These are phyloP conservation scores for Gonium pectorale DNA, from an alignment of 139 green algal species.

Conservation along the genomic window DNA sequence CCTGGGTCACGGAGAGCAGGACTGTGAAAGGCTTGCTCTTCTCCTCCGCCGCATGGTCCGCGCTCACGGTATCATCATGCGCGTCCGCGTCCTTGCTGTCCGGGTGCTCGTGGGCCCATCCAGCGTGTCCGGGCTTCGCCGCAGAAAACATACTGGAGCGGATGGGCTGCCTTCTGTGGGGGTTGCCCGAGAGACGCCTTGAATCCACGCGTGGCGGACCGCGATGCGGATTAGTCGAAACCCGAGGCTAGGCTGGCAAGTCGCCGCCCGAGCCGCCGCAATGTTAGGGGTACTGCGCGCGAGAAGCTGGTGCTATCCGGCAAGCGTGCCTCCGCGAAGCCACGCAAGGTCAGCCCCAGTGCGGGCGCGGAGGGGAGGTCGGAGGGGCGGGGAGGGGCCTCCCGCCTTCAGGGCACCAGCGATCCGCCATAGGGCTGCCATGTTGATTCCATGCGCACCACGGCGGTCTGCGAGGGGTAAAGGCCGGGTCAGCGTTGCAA, in stretches of 20 bases:
- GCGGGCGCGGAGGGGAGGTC: neutral
- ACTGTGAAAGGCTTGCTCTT: conserved; percentile 1
- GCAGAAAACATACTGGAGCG: too few species aligned
- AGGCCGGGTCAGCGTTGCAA: too few species aligned
- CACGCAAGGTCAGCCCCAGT: conserved; percentile 8
- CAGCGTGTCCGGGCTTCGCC: too few species aligned
- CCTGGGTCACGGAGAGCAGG: neutral
- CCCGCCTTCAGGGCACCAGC: neutral
- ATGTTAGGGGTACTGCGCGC: too few species aligned
- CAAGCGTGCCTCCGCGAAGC: conserved; percentile 12
- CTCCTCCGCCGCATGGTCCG: neutral
- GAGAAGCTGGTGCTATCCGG: conserved; percentile 13
- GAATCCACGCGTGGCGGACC: too few species aligned
- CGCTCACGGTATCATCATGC: neutral
- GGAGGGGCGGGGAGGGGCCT: neutral
- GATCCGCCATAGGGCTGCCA: neutral
- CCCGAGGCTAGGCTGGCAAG: too few species aligned
- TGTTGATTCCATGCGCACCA: too few species aligned
- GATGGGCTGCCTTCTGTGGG: too few species aligned
- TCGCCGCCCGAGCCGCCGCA: too few species aligned
- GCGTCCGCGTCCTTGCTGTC: neutral
- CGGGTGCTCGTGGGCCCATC: neutral
- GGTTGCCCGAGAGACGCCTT: too few species aligned
- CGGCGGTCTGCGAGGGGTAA: too few species aligned
- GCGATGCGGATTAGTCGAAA: too few species aligned